phyloP scores from a whole-genome alignment of 2,329 filamentous ascomycete genomes.

The Nothophaeocryptopus gaeumannii region DNA sequence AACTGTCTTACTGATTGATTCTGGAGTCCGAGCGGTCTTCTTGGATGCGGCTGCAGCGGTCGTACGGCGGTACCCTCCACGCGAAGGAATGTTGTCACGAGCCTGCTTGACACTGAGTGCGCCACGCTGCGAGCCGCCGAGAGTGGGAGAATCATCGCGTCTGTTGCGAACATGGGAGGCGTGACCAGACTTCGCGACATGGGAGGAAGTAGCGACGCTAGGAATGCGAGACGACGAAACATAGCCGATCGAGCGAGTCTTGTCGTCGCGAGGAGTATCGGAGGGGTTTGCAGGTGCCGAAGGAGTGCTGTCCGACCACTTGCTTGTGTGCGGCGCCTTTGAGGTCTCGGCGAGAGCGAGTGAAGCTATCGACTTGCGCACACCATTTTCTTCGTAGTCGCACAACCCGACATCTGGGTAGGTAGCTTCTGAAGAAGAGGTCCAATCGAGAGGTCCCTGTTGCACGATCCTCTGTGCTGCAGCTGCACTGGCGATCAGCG shows the following conservation, averaged over 20 bases:
- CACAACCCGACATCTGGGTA: too few species aligned
- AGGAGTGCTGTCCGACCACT: slow-evolving; percentile 30
- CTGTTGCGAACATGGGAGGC: slow-evolving; percentile 6
- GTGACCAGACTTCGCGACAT: not conserved
- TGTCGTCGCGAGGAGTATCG: slow-evolving; percentile 4
- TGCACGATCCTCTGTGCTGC: slow-evolving; percentile 1
- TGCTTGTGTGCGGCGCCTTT: slow-evolving; percentile 18
- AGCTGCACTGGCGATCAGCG: slow-evolving; percentile 3
- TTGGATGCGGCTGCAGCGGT: slow-evolving; percentile 23
- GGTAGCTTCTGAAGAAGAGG: too few species aligned
- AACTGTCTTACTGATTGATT: slow-evolving; percentile 2
- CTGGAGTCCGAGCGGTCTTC: slow-evolving; percentile 19
- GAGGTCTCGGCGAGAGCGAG: not conserved
- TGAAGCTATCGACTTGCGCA: not conserved
- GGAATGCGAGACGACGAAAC: slow-evolving; percentile 16
- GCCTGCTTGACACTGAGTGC: slow-evolving; percentile 13
- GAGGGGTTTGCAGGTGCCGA: slow-evolving; percentile 19
- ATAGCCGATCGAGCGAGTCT: slow-evolving; percentile 25
- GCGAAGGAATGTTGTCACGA: slow-evolving; percentile 5
- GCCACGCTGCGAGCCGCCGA: slow-evolving; percentile 13
- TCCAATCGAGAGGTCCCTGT: not conserved
- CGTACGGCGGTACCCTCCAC: slow-evolving; percentile 19
- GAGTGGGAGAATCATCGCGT: slow-evolving; percentile 25
- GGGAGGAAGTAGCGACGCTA: slow-evolving; percentile 1
- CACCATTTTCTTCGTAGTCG: not conserved